A percentile compares a stretch with the other conserved stretches of the same genome.
Evolutionary conservation across 2,329 filamentous ascomycete genomes (phyloP).

Genomic region (Venturiaceae sp.): DNA sequence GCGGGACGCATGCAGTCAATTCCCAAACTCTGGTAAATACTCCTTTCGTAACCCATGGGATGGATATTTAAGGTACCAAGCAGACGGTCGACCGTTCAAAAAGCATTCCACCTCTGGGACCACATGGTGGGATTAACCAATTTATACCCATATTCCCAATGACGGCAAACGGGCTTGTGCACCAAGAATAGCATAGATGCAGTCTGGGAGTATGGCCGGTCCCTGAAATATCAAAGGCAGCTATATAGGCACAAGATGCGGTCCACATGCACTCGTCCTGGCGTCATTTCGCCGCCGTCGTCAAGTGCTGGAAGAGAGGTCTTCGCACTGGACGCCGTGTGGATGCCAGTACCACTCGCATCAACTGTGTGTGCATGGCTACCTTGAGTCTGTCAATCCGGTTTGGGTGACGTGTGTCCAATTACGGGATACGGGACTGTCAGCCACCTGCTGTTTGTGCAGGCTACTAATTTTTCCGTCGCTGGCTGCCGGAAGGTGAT

Average conservation of each 20-base stretch:
- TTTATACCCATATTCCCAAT: not conserved
- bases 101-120: not conserved
- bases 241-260: not conserved
- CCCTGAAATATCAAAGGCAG: not conserved
- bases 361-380: not conserved
- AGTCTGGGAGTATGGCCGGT: not conserved
- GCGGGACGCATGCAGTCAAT: not conserved
- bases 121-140: not conserved
- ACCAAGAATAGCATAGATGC: not conserved
- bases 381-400: not conserved
- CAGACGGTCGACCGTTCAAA: not conserved
- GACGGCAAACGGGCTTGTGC: not conserved
- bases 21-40: not conserved
- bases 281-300: not conserved
- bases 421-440: too few species aligned
- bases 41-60: not conserved
- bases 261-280: not conserved
- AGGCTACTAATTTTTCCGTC: not conserved
- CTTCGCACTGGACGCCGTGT: not conserved
- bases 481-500: not conserved
- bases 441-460: not conserved
- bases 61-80: not conserved
- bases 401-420: conserved; percentile 1
- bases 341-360: not conserved
- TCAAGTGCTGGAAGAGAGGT: not conserved